Percentiles rank a stretch among this genome's conserved stretches.
phyloP scores from a whole-genome alignment of 2,329 filamentous ascomycete species.

The Pestalotiopsis sp. region DNA sequence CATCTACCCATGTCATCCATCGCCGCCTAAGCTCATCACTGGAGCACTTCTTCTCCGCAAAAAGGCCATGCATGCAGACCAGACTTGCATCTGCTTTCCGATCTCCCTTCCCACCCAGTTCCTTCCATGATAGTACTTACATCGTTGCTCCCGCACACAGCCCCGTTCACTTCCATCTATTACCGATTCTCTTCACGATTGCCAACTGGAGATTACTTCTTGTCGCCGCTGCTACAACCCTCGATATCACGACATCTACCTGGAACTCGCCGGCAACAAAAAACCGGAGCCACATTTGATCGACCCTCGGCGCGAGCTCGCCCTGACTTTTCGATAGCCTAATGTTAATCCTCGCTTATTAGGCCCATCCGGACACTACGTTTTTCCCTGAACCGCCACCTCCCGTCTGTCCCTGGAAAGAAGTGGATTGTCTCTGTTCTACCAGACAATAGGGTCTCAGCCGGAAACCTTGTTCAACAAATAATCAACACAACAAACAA shows the following conservation, averaged over 20 bases:
- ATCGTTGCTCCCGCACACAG: neutral
- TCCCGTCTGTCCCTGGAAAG: neutral
- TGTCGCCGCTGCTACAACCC: neutral
- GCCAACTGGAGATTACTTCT: neutral
- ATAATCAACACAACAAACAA: neutral
- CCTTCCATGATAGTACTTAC: neutral
- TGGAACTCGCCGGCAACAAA: neutral
- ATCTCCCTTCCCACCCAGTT: neutral
- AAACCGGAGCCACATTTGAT: neutral
- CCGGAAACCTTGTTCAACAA: neutral
- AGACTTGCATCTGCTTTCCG: constrained; percentile 1
- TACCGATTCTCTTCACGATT: neutral
- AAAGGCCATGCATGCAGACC: constrained; percentile 1
- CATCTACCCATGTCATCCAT: constrained; percentile 5
- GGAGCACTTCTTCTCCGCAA: constrained; percentile 6
- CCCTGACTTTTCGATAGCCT: neutral
- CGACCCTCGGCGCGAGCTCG: neutral
- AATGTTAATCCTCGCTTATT: neutral
- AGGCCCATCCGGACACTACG: neutral
- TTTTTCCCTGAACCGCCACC: neutral
- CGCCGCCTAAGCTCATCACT: constrained; percentile 5
- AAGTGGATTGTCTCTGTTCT: neutral
- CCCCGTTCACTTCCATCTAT: neutral
- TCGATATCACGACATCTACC: neutral
- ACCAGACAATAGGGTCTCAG: neutral